These are phyloP conservation scores for Lipomyces spencermartinsiae DNA, from an alignment of 805 yeast species.

Conservation along the genomic window DNA sequence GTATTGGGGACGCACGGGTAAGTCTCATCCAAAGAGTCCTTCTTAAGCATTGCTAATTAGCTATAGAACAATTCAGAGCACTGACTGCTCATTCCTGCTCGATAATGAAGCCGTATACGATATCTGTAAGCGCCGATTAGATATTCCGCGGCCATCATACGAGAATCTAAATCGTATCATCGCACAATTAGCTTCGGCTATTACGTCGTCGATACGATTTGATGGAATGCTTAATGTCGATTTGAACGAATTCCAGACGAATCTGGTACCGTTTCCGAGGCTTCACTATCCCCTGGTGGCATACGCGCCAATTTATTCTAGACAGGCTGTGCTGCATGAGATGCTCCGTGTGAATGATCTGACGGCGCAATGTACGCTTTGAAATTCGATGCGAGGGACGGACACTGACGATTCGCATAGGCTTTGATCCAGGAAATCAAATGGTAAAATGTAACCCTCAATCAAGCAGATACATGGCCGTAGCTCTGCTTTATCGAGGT, in stretches of 20 bases:
- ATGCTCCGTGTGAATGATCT: slow-evolving; percentile 16
- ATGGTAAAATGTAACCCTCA: slow-evolving; percentile 99
- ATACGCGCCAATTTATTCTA: slow-evolving; percentile 94
- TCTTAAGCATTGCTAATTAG: slow-evolving; percentile 39
- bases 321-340: slow-evolving; percentile 48
- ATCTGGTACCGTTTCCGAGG: slow-evolving; percentile 98
- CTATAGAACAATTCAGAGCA: slow-evolving; percentile 89
- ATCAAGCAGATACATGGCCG: slow-evolving; percentile 97
- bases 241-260: slow-evolving; percentile 97
- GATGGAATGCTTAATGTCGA: slow-evolving; percentile 98
- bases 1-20: slow-evolving; percentile 84
- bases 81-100: slow-evolving; percentile 99
- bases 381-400: slow-evolving; percentile 95
- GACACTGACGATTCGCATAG: slow-evolving; percentile 83
- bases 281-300: slow-evolving; percentile 99
- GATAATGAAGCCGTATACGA: slow-evolving; percentile 99
- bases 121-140: slow-evolving; percentile 95
- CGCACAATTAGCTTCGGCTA: slow-evolving; percentile 98
- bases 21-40: not conserved
- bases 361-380: slow-evolving; percentile 62
- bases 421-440: slow-evolving; percentile 98
- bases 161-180: slow-evolving; percentile 87
- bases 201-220: slow-evolving; percentile 95
- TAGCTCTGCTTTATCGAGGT: slow-evolving; percentile 97
- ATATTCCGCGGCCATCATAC: slow-evolving; percentile 89